Evolutionary conservation across 495 filamentous ascomycete genomes (phyloP).

Genomic region (Aspergillus bertholletiae): DNA sequence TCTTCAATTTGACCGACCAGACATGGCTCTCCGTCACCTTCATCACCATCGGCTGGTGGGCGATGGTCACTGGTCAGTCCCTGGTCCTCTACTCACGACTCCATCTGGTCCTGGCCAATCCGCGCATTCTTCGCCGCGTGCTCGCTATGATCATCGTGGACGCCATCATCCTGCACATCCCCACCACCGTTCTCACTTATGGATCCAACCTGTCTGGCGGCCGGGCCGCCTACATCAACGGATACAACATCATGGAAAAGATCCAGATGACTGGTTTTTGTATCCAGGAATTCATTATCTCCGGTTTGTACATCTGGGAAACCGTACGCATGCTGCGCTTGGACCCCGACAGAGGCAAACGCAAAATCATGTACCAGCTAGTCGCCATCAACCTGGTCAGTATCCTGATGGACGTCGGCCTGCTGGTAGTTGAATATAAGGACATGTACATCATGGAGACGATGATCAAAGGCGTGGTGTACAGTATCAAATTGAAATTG

Average conservation of each 20-base stretch:
- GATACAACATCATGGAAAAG: conserved; percentile 58
- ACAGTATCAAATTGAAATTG: conserved; percentile 64
- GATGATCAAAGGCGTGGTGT: conserved; percentile 56
- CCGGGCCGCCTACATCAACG: conserved; percentile 25
- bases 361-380: conserved; percentile 56
- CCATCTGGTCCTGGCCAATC: conserved; percentile 53
- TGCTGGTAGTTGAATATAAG: conserved; percentile 55
- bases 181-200: conserved; percentile 55
- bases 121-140: conserved; percentile 46
- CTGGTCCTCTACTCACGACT: conserved; percentile 67
- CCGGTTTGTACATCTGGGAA: conserved; percentile 57
- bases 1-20: conserved; percentile 45
- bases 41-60: conserved; percentile 55
- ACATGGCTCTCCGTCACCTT: conserved; percentile 41
- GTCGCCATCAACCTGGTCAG: conserved; percentile 56
- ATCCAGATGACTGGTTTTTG: conserved; percentile 62
- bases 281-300: conserved; percentile 60
- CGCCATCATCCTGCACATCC: conserved; percentile 51
- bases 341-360: conserved; percentile 39
- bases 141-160: conserved; percentile 58
- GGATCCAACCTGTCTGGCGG: conserved; percentile 45
- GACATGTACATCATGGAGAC: conserved; percentile 57
- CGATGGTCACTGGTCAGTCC: conserved; percentile 64
- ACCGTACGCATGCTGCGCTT: conserved; percentile 47
- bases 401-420: conserved; percentile 51